These are phyloP conservation scores for Pyrenochaeta sp. DNA, from an alignment of 2,329 filamentous ascomycete species.

Conservation along the genomic window DNA sequence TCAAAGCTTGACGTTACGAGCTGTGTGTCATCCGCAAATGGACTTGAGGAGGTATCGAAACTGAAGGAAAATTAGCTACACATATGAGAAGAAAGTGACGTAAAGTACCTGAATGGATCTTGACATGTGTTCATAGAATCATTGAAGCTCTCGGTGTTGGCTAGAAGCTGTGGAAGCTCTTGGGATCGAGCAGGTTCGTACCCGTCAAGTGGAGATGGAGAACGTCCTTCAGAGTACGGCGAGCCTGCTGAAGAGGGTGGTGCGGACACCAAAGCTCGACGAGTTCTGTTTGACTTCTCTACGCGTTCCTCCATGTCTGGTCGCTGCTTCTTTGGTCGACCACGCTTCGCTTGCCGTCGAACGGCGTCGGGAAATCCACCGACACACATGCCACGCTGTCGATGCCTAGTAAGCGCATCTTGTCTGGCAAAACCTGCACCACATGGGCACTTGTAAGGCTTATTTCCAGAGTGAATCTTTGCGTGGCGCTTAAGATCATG, in stretches of 20 bases:
- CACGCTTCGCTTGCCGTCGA: conserved; percentile 71
- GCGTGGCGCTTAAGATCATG: conserved; percentile 97
- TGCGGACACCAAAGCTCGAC: conserved; percentile 47
- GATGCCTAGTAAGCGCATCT: conserved; percentile 91
- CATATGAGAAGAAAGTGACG: background rate
- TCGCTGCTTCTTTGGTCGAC: conserved; percentile 68
- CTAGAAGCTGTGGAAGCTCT: conserved; percentile 25
- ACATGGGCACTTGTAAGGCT: conserved; percentile 93
- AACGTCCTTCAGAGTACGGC: conserved; percentile 39
- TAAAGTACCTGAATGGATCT: conserved; percentile 45
- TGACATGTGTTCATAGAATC: conserved; percentile 34
- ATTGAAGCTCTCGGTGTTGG: conserved; percentile 36
- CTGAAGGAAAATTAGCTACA: conserved; percentile 29
- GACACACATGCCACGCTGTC: conserved; percentile 95
- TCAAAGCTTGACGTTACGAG: conserved; percentile 35
- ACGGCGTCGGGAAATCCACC: conserved; percentile 87
- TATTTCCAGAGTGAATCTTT: conserved; percentile 96
- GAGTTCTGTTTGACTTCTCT: conserved; percentile 63
- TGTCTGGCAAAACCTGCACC: conserved; percentile 94
- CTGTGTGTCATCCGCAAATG: conserved; percentile 32
- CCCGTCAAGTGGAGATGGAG: conserved; percentile 36
- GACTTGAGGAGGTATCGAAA: conserved; percentile 40
- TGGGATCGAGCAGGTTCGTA: conserved; percentile 32
- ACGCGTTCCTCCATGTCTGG: conserved; percentile 66
- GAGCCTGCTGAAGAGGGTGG: conserved; percentile 46